phyloP scores from a whole-genome alignment of 768 basidiomycete species.

The Leccinum disarticulatum region DNA sequence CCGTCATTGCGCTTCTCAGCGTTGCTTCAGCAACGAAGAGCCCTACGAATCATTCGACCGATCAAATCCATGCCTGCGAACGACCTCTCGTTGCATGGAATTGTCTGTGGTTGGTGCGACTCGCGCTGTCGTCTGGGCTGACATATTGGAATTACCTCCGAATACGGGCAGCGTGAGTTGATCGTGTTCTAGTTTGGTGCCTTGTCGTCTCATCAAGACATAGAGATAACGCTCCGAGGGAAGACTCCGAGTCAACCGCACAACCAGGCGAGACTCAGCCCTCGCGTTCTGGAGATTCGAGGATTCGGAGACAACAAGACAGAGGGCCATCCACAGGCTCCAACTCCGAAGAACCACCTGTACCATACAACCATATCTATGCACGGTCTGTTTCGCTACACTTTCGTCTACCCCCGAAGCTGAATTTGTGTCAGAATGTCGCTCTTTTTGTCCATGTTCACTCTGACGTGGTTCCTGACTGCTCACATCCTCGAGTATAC shows the following conservation, averaged over 20 bases:
- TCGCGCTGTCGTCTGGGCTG: conserved; percentile 46
- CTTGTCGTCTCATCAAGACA: conserved; percentile 13
- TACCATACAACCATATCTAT: conserved; percentile 29
- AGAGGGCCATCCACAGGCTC: conserved; percentile 20
- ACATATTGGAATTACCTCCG: conserved; percentile 56
- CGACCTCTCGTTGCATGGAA: conserved; percentile 70
- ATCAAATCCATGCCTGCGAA: conserved; percentile 64
- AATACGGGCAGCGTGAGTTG: conserved; percentile 35
- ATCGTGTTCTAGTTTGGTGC: not conserved
- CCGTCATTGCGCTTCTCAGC: conserved; percentile 51
- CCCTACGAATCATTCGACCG: conserved; percentile 37
- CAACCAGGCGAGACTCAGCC: conserved; percentile 24
- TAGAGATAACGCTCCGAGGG: conserved; percentile 26
- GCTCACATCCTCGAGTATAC: conserved; percentile 81
- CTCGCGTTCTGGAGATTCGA: conserved; percentile 14
- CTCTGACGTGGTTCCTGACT: conserved; percentile 80
- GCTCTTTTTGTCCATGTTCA: conserved; percentile 64
- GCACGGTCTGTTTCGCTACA: conserved; percentile 23
- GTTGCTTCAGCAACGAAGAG: conserved; percentile 49
- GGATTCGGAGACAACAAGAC: conserved; percentile 20
- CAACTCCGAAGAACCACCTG: conserved; percentile 27
- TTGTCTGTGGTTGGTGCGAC: conserved; percentile 59
- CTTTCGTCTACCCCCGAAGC: conserved; percentile 1
- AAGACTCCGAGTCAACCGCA: conserved; percentile 29
- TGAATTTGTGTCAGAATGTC: conserved; percentile 43